A percentile compares a stretch with the other conserved stretches of the same genome.
These are phyloP conservation scores for Lathyrus aphaca DNA, from an alignment of 306 rosid species.

Conservation along the genomic window DNA sequence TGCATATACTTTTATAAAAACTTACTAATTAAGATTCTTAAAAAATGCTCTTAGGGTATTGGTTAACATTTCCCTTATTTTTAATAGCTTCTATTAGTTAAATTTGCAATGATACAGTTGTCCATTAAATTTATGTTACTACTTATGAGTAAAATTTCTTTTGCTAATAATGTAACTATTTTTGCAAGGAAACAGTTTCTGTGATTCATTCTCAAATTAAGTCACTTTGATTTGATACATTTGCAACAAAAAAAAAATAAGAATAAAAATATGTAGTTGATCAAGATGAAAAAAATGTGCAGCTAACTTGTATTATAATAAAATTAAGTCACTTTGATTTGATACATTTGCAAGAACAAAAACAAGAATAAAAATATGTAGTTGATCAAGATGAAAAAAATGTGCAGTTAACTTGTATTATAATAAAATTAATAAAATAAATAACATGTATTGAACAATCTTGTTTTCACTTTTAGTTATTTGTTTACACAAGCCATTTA, in stretches of 20 bases:
- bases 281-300: background rate
- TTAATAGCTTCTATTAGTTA: constrained; percentile 9
- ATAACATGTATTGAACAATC: background rate
- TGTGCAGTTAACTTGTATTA: background rate
- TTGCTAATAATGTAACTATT: background rate
- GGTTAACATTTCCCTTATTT: no score
- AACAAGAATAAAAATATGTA: background rate
- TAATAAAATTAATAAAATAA: background rate
- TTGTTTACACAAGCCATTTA: background rate
- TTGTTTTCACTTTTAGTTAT: background rate
- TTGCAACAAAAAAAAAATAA: background rate
- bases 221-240: background rate
- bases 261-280: background rate
- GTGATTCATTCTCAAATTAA: background rate
- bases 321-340: background rate
- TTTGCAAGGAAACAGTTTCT: background rate
- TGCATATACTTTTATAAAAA: no score
- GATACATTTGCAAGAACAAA: background rate
- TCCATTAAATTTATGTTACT: constrained; percentile 16
- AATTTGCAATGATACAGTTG: background rate
- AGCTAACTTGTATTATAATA: background rate
- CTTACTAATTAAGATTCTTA: no score
- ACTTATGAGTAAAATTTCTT: background rate
- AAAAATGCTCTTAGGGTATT: no score
- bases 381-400: background rate